A percentile compares a stretch with the other conserved stretches of the same genome.
Conservation (phyloP, 2,329 filamentous ascomycete genomes). For the Tolypocladium ophioglossoides region DNA sequence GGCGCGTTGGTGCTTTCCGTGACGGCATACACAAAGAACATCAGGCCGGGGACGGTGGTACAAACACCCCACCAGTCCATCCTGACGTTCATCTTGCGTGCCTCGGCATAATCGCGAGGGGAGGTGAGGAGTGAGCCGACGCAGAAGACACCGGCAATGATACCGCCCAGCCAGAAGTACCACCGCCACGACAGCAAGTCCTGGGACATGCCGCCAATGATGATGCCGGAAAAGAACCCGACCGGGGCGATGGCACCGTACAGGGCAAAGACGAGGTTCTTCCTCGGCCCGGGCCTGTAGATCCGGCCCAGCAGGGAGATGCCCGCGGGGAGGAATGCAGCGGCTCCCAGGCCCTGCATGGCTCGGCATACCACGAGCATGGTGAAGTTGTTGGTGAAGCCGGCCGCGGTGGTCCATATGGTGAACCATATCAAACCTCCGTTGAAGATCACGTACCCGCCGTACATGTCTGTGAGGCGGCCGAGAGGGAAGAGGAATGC, state of each 20-base stretch:
- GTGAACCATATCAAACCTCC: slow-evolving; percentile 48
- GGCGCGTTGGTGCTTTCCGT: slow-evolving; percentile 54
- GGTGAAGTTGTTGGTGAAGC: slow-evolving; percentile 50
- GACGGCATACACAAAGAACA: slow-evolving; percentile 59
- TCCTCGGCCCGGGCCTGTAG: slow-evolving; percentile 57
- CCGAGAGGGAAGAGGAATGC: slow-evolving; percentile 52
- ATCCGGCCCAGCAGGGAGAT: slow-evolving; percentile 55
- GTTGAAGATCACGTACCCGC: slow-evolving; percentile 47
- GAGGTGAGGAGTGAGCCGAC: slow-evolving; percentile 30
- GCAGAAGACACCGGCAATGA: slow-evolving; percentile 34
- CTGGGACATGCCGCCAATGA: slow-evolving; percentile 50
- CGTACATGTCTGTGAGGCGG: slow-evolving; percentile 45
- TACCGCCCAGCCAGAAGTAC: slow-evolving; percentile 56
- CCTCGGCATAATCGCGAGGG: slow-evolving; percentile 22
- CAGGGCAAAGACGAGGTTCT: slow-evolving; percentile 52
- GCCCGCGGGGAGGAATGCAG: slow-evolving; percentile 56
- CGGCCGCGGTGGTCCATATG: slow-evolving; percentile 53
- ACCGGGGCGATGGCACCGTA: slow-evolving; percentile 44
- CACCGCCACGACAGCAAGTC: slow-evolving; percentile 52
- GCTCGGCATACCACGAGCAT: slow-evolving; percentile 62
- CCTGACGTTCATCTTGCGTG: slow-evolving; percentile 14
- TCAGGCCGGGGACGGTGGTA: slow-evolving; percentile 44
- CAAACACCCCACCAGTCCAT: slow-evolving; percentile 55
- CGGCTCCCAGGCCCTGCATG: slow-evolving; percentile 56
- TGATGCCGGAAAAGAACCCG: slow-evolving; percentile 52